These are phyloP conservation scores for Vaccinium vitisidaea DNA, from an alignment of 148 eudicot species.

Conservation along the genomic window DNA sequence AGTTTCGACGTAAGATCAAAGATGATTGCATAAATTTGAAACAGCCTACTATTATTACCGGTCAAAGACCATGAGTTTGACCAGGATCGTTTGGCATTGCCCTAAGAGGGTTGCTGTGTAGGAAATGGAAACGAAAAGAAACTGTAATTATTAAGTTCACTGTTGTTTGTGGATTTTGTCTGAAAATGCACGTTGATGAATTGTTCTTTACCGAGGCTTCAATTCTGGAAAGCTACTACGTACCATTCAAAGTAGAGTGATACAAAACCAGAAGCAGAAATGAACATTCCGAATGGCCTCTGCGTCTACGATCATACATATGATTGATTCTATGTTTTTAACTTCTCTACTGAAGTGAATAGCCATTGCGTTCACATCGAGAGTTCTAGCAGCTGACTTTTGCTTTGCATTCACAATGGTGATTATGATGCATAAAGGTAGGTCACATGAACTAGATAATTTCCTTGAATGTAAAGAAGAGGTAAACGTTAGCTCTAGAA, in stretches of 20 bases:
- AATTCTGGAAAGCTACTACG: neutral
- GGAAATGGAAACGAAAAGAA: neutral
- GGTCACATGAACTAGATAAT: too few relatives aligned
- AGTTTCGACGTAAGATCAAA: neutral
- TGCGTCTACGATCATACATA: neutral
- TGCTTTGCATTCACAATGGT: neutral
- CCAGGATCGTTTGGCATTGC: neutral
- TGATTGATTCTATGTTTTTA: neutral
- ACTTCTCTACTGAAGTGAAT: neutral
- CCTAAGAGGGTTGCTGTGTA: neutral
- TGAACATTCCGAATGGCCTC: neutral
- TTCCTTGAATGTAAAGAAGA: too few relatives aligned
- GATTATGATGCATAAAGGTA: neutral
- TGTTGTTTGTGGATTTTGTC: neutral
- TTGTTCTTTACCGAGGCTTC: too few relatives aligned
- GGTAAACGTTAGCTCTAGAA: too few relatives aligned
- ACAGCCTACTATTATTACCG: neutral
- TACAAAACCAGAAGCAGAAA: neutral
- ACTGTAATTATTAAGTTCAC: neutral
- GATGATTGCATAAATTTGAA: neutral
- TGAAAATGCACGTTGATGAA: neutral
- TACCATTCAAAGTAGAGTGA: neutral
- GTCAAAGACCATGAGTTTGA: neutral
- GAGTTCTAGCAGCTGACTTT: neutral
- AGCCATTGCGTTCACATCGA: neutral